phyloP scores from a whole-genome alignment of 2,329 filamentous ascomycete species.

The Alternaria ventricosa region DNA sequence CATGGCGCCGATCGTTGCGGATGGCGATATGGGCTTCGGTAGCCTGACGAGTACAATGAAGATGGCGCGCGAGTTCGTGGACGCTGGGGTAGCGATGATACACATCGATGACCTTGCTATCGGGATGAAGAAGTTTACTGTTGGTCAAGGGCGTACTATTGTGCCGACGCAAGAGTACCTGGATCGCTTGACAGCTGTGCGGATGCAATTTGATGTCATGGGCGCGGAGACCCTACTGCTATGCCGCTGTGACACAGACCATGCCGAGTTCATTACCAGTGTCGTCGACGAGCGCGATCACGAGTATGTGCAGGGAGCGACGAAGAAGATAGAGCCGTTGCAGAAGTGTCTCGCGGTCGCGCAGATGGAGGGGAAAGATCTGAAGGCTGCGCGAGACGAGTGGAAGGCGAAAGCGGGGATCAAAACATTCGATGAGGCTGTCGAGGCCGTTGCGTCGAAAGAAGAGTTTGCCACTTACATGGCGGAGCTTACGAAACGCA shows the following conservation, averaged over 20 bases:
- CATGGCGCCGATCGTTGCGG: conserved; percentile 51
- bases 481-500: not conserved
- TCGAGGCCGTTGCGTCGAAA: conserved; percentile 16
- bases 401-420: conserved; percentile 44
- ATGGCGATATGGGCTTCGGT: conserved; percentile 55
- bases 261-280: conserved; percentile 51
- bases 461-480: not conserved
- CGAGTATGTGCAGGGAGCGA: conserved; percentile 50
- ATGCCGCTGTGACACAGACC: conserved; percentile 49
- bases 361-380: conserved; percentile 28
- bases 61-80: conserved; percentile 52
- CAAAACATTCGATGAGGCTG: conserved; percentile 47
- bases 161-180: conserved; percentile 52
- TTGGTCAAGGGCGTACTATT: conserved; percentile 50
- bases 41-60: conserved; percentile 51
- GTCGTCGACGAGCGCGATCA: conserved; percentile 50
- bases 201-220: conserved; percentile 53
- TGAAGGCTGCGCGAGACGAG: conserved; percentile 34
- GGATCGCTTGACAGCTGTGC: conserved; percentile 43
- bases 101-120: conserved; percentile 54
- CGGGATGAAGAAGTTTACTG: conserved; percentile 55
- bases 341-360: conserved; percentile 31
- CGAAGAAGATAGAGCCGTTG: conserved; percentile 38
- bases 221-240: conserved; percentile 50
- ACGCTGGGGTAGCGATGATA: conserved; percentile 53